Conservation (phyloP, 306 rosid species). For the Glycyrrhiza uralensis region DNA sequence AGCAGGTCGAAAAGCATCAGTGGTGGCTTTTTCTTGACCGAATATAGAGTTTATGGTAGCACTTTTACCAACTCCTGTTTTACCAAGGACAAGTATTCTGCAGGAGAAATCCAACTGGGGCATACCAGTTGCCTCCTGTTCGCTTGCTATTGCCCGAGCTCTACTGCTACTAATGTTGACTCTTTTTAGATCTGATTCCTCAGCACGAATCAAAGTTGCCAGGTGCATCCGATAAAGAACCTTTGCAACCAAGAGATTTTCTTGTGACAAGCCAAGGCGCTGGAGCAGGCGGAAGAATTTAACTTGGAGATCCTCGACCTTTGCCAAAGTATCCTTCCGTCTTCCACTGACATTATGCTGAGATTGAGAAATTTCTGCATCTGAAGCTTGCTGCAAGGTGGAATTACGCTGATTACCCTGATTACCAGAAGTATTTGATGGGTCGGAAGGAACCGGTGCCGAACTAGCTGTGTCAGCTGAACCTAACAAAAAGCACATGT, state of each 20-base stretch:
- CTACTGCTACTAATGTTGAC: slow-evolving; percentile 45
- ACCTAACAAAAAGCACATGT: slow-evolving; percentile 35
- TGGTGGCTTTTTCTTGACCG: slow-evolving; percentile 66
- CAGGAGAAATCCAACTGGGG: slow-evolving; percentile 67
- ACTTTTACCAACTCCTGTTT: slow-evolving; percentile 98
- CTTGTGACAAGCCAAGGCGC: slow-evolving; percentile 66
- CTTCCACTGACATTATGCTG: slow-evolving; percentile 27
- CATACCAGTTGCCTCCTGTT: slow-evolving; percentile 58
- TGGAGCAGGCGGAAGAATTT: slow-evolving; percentile 67
- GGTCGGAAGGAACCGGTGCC: slow-evolving; percentile 16
- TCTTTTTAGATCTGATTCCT: slow-evolving; percentile 68
- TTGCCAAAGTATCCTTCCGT: slow-evolving; percentile 54
- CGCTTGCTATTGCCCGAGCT: slow-evolving; percentile 51
- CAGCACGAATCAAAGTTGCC: slow-evolving; percentile 78
- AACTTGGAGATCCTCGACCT: slow-evolving; percentile 69
- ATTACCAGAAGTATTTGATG: slow-evolving; percentile 42
- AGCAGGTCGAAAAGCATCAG: slow-evolving; percentile 92
- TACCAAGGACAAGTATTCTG: slow-evolving; percentile 87
- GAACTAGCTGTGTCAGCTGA: slow-evolving; percentile 38
- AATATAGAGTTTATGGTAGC: slow-evolving; percentile 93
- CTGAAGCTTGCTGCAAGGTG: slow-evolving; percentile 38
- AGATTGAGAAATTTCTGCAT: slow-evolving; percentile 33
- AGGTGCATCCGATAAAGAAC: slow-evolving; percentile 91
- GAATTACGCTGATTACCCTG: slow-evolving; percentile 45
- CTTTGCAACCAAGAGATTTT: slow-evolving; percentile 66